These are phyloP conservation scores for Globisporangium splendens DNA, from an alignment of 352 stramenopile species.

Conservation along the genomic window DNA sequence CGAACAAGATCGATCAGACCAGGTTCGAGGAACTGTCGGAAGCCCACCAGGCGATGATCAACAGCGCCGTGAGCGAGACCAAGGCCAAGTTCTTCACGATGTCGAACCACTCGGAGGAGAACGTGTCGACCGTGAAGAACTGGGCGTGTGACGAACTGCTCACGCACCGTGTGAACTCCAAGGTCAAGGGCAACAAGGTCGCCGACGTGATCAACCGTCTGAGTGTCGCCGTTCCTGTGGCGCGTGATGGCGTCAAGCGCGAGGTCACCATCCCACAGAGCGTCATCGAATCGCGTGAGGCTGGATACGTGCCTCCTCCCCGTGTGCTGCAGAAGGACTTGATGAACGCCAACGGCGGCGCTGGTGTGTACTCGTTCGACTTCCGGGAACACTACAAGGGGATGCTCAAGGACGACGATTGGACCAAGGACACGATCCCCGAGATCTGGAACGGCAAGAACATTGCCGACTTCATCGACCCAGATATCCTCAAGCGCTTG, in stretches of 20 bases:
- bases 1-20: slow-evolving; percentile 99
- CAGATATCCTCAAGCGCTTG: slow-evolving; percentile 97
- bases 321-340: slow-evolving; percentile 80
- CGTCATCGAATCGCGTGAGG: slow-evolving; percentile 84
- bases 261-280: slow-evolving; percentile 92
- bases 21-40: slow-evolving; percentile 88
- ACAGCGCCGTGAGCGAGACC: slow-evolving; percentile 59
- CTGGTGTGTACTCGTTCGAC: slow-evolving; percentile 97
- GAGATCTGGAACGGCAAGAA: slow-evolving; percentile 99
- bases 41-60: slow-evolving; percentile 82
- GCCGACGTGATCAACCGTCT: slow-evolving; percentile 95
- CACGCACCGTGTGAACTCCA: slow-evolving; percentile 91
- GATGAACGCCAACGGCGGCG: slow-evolving; percentile 95
- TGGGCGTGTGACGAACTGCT: slow-evolving; percentile 96
- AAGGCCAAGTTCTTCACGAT: slow-evolving; percentile 96
- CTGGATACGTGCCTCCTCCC: slow-evolving; percentile 26
- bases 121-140: slow-evolving; percentile 94
- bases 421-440: slow-evolving; percentile 96
- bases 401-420: slow-evolving; percentile 95
- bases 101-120: slow-evolving; percentile 97
- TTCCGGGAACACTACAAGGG: slow-evolving; percentile 97
- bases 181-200: slow-evolving; percentile 95
- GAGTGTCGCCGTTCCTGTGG: slow-evolving; percentile 93
- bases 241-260: slow-evolving; percentile 89
- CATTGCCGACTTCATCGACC: slow-evolving; percentile 98